phyloP scores from a whole-genome alignment of 164 flowering plant species.

The Magnolia kwangsiensis region DNA sequence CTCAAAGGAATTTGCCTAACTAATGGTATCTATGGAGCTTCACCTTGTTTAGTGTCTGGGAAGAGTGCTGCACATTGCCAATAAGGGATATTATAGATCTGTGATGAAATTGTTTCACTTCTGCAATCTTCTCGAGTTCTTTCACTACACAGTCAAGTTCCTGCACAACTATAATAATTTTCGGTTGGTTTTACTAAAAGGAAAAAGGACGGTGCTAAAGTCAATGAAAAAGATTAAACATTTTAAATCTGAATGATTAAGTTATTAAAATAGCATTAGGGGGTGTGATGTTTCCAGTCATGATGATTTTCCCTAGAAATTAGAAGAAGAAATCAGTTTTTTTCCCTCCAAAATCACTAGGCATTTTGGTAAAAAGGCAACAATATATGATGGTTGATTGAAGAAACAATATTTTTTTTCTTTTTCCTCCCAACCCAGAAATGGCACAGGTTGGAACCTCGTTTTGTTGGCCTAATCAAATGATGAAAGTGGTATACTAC shows the following conservation, averaged over 20 bases:
- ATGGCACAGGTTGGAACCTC: background rate
- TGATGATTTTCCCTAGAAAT: background rate
- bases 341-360: background rate
- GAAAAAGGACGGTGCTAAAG: background rate
- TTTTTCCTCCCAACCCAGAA: background rate
- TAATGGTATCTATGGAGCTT: no score
- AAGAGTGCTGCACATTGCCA: conserved; percentile 90
- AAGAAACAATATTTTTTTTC: background rate
- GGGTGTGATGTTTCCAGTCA: no score
- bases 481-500: background rate
- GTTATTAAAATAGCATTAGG: no score
- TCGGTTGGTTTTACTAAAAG: background rate
- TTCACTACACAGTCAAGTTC: conserved; percentile 91
- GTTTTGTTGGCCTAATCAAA: background rate
- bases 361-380: background rate
- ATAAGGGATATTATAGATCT: conserved; percentile 92
- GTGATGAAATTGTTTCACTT: conserved; percentile 73
- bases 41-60: conserved; percentile 63
- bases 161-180: conserved; percentile 30
- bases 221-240: background rate
- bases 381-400: background rate
- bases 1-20: no score
- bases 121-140: conserved; percentile 91
- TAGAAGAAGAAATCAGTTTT: background rate
- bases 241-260: background rate